These are phyloP conservation scores for Aureobasidium melanogenum DNA, from an alignment of 2,329 filamentous ascomycete genomes.

Conservation along the genomic window DNA sequence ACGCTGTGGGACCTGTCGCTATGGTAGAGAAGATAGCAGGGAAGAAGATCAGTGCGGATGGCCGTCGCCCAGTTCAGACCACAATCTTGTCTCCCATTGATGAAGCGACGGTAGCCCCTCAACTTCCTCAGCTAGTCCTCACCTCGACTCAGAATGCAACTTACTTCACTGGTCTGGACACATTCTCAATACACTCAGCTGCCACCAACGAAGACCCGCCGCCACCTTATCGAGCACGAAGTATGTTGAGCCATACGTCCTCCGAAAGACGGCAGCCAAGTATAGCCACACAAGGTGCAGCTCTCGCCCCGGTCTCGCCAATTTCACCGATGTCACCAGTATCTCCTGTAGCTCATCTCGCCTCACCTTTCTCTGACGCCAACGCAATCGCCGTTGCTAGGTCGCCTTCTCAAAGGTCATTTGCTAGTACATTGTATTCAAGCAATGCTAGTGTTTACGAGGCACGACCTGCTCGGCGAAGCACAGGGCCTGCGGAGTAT, in stretches of 20 bases:
- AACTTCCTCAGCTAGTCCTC: background rate
- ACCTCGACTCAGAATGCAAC: conserved; percentile 7
- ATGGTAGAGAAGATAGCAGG: background rate
- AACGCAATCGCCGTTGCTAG: background rate
- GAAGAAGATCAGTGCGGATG: background rate
- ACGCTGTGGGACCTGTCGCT: background rate
- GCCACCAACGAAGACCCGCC: conserved; percentile 9
- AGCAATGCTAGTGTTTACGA: conserved; percentile 11
- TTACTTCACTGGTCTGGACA: conserved; percentile 13
- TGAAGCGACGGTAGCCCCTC: background rate
- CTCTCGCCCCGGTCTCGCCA: background rate
- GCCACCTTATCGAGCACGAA: conserved; percentile 8
- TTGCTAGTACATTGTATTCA: conserved; percentile 9
- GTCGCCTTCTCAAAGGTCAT: background rate
- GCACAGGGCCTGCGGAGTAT: conserved; percentile 3
- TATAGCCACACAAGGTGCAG: background rate
- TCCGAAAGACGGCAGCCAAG: background rate
- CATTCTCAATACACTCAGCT: background rate
- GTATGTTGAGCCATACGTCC: background rate
- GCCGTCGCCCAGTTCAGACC: background rate
- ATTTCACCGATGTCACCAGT: background rate
- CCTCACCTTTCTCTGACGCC: conserved; percentile 4
- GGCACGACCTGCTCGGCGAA: conserved; percentile 8
- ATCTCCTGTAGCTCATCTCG: background rate
- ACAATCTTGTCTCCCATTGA: background rate